These are phyloP conservation scores for Boeremia exigua DNA, from an alignment of 2,329 filamentous ascomycete species.

Conservation along the genomic window DNA sequence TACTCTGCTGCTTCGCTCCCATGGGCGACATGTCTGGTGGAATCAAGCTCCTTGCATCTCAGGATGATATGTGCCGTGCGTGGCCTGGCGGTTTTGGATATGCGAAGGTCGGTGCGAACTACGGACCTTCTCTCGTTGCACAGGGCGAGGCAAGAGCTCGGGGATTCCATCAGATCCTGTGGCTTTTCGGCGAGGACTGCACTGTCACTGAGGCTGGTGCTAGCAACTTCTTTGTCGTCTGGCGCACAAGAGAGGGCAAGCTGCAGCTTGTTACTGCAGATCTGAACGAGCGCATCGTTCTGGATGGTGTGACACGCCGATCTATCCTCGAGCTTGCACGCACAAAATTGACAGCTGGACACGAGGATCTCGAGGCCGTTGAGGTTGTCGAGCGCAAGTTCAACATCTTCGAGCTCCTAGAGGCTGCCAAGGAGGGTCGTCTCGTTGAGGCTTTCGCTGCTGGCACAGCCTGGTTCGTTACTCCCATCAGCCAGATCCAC, in stretches of 20 bases:
- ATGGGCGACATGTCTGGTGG: constrained; percentile 47
- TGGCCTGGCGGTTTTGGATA: constrained; percentile 94
- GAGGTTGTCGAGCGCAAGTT: constrained; percentile 84
- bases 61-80: constrained; percentile 83
- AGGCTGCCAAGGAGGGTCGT: constrained; percentile 75
- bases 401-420: constrained; percentile 77
- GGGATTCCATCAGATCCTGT: constrained; percentile 91
- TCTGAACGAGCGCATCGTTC: constrained; percentile 80
- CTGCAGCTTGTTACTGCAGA: constrained; percentile 82
- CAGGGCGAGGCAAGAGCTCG: constrained; percentile 74
- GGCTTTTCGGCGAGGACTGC: constrained; percentile 80
- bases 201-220: constrained; percentile 90
- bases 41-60: constrained; percentile 77
- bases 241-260: constrained; percentile 69
- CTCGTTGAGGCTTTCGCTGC: constrained; percentile 85
- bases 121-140: constrained; percentile 81
- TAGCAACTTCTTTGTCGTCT: constrained; percentile 89
- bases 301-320: constrained; percentile 86
- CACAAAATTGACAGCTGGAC: constrained; percentile 59
- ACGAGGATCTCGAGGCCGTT: constrained; percentile 50
- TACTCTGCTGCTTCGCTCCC: constrained; percentile 59
- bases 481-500: constrained; percentile 54
- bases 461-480: constrained; percentile 73
- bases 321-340: constrained; percentile 77
- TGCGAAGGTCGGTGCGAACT: constrained; percentile 93